Base-by-base conservation (phyloP, 2,329 filamentous ascomycete genomes). In the Camillea tinctor region DNA sequence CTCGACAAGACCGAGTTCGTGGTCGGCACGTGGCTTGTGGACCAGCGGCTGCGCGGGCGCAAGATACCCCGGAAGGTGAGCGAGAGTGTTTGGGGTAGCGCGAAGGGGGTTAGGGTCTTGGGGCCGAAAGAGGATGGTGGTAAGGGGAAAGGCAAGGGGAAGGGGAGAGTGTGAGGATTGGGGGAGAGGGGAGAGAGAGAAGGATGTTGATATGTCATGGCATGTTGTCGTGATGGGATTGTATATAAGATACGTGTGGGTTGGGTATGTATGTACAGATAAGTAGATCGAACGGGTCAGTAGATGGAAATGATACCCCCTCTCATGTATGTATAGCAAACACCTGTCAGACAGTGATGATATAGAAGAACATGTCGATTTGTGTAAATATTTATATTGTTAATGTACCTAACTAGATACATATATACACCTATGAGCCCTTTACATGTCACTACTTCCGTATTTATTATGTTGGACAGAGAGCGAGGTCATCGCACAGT, bases 1-100 rank as follows among this genome's bases (percentile, higher is more conserved):
- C 75, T 95, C 57, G 79, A 77, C 58, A 84, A 85, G 68, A 82
- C 88, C 58, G 89, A 93, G 76, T 95, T 95, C 72, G 89, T 95
- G 0, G 90, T 94, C 1, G 91, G 91, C 9, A 82, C 92, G 78
- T 95, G 91, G 90, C 76, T 95, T 54, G 84, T 95, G 40, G 91
- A 95, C 72, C 90, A 93, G 79, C 79, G 90, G 61, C 77, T 95
- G n/a, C 86, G 89, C 65, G 92, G 91, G 1, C 79, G 91, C 60
- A 95, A 95, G 78, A 79, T 94, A 20, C 91, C 92, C 0, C 77
- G 83, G 15, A 85, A 83, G 68, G 89, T 94, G 9, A 83, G 83
- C 55, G 86, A 88, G 54, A 92, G 89, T 69, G 88, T 94, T 4
- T 95, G 91, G 91, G 82, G 81, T 26, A 92, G 89, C 68, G 90